phyloP scores from a whole-genome alignment of 2,329 filamentous ascomycete species.

The Aureobasidium sp. region DNA sequence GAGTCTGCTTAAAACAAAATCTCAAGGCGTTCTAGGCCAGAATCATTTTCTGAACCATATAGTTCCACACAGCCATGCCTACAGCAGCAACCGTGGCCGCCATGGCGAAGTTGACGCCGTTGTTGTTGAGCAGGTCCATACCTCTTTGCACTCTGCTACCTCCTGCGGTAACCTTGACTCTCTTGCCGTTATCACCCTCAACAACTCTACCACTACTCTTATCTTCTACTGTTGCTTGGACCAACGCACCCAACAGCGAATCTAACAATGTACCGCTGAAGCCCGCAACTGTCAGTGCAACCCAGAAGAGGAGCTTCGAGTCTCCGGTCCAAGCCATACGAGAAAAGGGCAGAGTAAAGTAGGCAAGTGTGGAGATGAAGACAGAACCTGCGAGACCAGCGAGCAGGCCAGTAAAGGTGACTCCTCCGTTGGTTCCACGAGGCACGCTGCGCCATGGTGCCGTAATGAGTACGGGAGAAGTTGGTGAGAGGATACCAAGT shows the following conservation, averaged over 20 bases:
- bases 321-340: neutral
- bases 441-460: constrained; percentile 73
- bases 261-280: constrained; percentile 74
- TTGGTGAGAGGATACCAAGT: constrained; percentile 76
- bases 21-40: neutral
- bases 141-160: constrained; percentile 49
- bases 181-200: constrained; percentile 56
- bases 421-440: constrained; percentile 86
- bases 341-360: neutral
- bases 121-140: constrained; percentile 77
- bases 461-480: constrained; percentile 74
- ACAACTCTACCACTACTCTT: constrained; percentile 76
- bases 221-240: constrained; percentile 83
- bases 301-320: neutral
- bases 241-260: constrained; percentile 72
- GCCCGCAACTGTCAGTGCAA: constrained; percentile 58
- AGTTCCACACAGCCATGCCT: constrained; percentile 9
- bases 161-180: constrained; percentile 34
- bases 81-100: constrained; percentile 64
- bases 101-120: constrained; percentile 92
- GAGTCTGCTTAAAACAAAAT: too few species aligned
- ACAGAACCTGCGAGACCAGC: constrained; percentile 68
- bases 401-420: constrained; percentile 63
- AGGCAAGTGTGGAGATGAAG: constrained; percentile 48
- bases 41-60: neutral